These are phyloP conservation scores for Ophiostoma angusticollis DNA, from an alignment of 2,329 filamentous ascomycete genomes.

Conservation along the genomic window DNA sequence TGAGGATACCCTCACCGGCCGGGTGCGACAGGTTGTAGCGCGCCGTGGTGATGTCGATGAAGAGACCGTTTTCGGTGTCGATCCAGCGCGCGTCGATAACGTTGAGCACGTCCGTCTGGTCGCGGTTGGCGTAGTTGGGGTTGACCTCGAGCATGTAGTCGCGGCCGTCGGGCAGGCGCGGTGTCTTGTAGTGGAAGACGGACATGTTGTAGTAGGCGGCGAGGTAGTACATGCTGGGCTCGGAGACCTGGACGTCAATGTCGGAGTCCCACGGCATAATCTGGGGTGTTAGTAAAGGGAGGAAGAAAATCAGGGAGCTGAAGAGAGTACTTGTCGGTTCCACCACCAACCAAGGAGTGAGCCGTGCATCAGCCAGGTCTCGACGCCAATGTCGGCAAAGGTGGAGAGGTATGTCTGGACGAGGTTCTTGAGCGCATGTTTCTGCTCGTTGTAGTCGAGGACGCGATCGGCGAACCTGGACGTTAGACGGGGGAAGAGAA, in stretches of 20 bases:
- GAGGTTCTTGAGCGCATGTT: constrained; percentile 49
- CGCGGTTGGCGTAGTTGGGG: constrained; percentile 27
- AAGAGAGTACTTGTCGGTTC: constrained; percentile 39
- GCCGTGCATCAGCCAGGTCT: constrained; percentile 79
- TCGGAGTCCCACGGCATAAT: constrained; percentile 65
- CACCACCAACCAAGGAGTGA: constrained; percentile 82
- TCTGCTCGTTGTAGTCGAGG: constrained; percentile 42
- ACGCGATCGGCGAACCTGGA: constrained; percentile 25
- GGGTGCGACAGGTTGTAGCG: constrained; percentile 34
- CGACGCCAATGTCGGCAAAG: constrained; percentile 50
- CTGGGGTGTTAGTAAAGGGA: neutral
- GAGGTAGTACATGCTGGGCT: constrained; percentile 51
- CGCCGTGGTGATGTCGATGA: constrained; percentile 38
- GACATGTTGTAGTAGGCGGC: constrained; percentile 54
- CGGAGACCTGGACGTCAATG: constrained; percentile 61
- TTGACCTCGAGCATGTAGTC: constrained; percentile 38
- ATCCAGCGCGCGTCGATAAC: constrained; percentile 37
- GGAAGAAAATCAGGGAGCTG: neutral
- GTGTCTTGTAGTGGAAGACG: constrained; percentile 30
- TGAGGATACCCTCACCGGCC: constrained; percentile 31
- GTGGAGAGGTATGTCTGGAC: constrained; percentile 60
- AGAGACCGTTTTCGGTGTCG: constrained; percentile 32
- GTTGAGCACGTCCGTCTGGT: constrained; percentile 26
- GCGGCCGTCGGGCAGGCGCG: constrained; percentile 25
- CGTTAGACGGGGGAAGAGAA: constrained; percentile 1